Base-by-base conservation (phyloP, 2,329 filamentous ascomycete genomes). In the Blastomyces parvus region DNA sequence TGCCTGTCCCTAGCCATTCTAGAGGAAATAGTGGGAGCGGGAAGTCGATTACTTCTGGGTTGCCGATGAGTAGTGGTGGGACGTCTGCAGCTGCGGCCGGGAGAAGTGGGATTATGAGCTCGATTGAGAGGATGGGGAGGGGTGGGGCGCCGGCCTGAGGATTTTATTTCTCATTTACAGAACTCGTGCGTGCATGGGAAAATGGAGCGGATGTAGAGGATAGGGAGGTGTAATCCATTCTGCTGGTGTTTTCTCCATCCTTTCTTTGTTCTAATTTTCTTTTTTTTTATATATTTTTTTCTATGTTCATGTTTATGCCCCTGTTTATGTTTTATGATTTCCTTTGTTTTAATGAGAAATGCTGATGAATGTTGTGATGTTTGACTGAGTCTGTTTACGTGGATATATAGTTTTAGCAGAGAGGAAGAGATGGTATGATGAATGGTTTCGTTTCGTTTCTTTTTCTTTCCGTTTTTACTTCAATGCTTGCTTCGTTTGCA, bases 41-140 rank as follows among this genome's bases (percentile, higher is more conserved):
- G 11, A 55, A 55, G 17, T 27, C 55, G 4, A 56, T 56, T 56
- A 56, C 30, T 38, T 56, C 53, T 19, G 59, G 56, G 27, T 53
- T 59, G 19, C 58, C 62, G 64, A 63, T 62, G 9, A 36, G 33
- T 19, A 73, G 72, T 58, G 74, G 74, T 19, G 73, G 73, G 2
- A 76, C 76, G 64, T 71, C 73, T 50, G 73, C 72, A 1, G 71
- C 72, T 48, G 72, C 72, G 1, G 74, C 75, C 9, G 77, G 78
- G 17, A 82, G 89, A 70, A 90, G 88, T 71, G 86, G 88, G 63
- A 88, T 94, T 71, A 87, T 95, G 87, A 88, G 83, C 69, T 91
- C 88, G 22, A 94, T 95, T 73, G 90, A 95, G 80, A 86, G 87
- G 76, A 95, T 95, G 91, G 90, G 90, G 11, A 86, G 81, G 61